Percentiles rank a stretch among this genome's conserved stretches.
phyloP scores from a whole-genome alignment of 2,329 filamentous ascomycete genomes.

The Aspergillus cejpii region DNA sequence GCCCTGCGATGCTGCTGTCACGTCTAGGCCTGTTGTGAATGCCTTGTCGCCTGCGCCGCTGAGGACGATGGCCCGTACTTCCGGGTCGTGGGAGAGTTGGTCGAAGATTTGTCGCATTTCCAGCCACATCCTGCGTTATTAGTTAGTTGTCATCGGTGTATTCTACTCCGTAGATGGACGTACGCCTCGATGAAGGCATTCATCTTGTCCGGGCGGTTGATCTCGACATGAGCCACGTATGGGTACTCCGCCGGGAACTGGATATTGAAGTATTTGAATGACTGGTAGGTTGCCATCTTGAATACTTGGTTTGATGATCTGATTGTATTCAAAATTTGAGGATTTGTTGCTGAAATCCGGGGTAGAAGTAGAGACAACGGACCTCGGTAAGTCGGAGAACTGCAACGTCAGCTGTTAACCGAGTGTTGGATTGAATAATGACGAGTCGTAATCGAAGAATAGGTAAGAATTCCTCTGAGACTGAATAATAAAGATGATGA shows the following conservation, averaged over 20 bases:
- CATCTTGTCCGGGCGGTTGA: slow-evolving; percentile 77
- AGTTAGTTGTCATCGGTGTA: slow-evolving; percentile 2
- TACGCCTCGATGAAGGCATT: slow-evolving; percentile 74
- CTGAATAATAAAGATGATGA: too few species aligned
- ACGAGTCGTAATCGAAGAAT: background rate
- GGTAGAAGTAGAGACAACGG: background rate
- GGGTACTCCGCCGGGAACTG: slow-evolving; percentile 55
- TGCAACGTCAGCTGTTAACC: too few species aligned
- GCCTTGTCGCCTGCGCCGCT: slow-evolving; percentile 75
- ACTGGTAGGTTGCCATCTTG: slow-evolving; percentile 21
- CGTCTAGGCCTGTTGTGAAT: slow-evolving; percentile 81
- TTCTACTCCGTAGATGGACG: slow-evolving; percentile 14
- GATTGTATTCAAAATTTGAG: background rate
- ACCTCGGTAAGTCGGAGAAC: too few species aligned
- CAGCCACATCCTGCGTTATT: slow-evolving; percentile 63
- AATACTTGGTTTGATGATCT: too few species aligned
- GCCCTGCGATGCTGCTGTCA: slow-evolving; percentile 59
- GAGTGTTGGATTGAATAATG: background rate
- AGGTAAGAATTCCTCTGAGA: background rate
- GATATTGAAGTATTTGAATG: slow-evolving; percentile 60
- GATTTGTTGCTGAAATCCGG: too few species aligned
- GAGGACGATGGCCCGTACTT: slow-evolving; percentile 70
- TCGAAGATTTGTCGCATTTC: slow-evolving; percentile 69
- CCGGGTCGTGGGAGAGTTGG: slow-evolving; percentile 62
- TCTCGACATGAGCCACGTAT: slow-evolving; percentile 83